These are phyloP conservation scores for Penicillium atrosanguineum DNA, from an alignment of 495 filamentous ascomycete genomes.

Conservation along the genomic window DNA sequence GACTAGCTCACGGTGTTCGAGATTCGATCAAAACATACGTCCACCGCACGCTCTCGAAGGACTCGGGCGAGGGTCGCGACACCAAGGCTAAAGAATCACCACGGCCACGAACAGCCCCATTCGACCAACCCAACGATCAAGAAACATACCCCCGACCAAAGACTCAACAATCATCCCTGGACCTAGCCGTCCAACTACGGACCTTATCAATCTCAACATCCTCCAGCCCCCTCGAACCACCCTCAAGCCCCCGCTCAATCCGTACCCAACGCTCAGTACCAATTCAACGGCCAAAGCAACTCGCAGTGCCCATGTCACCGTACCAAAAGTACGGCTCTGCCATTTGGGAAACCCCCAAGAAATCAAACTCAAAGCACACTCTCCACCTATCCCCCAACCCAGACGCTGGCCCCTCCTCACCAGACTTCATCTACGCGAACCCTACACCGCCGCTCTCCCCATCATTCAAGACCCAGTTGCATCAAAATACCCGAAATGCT, in stretches of 20 bases:
- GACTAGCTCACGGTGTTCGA: constrained; percentile 30
- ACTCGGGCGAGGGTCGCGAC: constrained; percentile 14
- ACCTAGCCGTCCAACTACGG: constrained; percentile 11
- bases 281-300: constrained; percentile 23
- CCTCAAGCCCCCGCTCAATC: background rate
- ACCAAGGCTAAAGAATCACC: constrained; percentile 17
- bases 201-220: constrained; percentile 25
- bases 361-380: constrained; percentile 25
- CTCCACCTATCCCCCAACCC: constrained; percentile 13
- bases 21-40: constrained; percentile 41
- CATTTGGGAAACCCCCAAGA: constrained; percentile 37
- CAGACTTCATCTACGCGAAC: constrained; percentile 2
- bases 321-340: constrained; percentile 40
- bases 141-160: background rate
- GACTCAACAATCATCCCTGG: background rate
- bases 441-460: constrained; percentile 20
- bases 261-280: constrained; percentile 5
- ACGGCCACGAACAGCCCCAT: constrained; percentile 23
- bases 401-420: background rate
- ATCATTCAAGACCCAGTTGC: constrained; percentile 22
- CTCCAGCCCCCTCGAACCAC: constrained; percentile 10
- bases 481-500: constrained; percentile 29
- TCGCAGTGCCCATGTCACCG: constrained; percentile 33
- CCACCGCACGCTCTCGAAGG: constrained; percentile 30
- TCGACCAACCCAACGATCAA: background rate